Conservation (phyloP, 2,329 filamentous ascomycete species). For the Colletotrichum siamense region DNA sequence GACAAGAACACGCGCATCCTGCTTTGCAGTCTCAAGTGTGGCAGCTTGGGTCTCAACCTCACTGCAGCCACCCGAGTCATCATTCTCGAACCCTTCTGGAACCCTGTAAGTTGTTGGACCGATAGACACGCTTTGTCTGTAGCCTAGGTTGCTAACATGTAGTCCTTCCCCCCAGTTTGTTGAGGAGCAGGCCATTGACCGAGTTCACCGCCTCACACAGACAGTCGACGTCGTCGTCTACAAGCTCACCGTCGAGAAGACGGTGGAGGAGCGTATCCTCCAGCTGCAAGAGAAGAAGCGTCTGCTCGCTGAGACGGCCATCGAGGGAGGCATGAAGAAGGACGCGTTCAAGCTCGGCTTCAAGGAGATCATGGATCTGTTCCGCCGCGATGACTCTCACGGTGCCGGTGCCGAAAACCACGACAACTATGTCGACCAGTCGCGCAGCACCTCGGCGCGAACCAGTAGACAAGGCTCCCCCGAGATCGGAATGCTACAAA, state of each 20-base stretch:
- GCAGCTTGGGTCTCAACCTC: constrained; percentile 89
- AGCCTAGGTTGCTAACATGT: background rate
- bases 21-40: constrained; percentile 93
- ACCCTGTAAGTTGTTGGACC: constrained; percentile 66
- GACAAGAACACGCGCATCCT: constrained; percentile 80
- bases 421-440: constrained; percentile 6
- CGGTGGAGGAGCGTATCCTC: constrained; percentile 94
- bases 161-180: constrained; percentile 69
- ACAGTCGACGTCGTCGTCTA: constrained; percentile 94
- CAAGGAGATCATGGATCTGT: constrained; percentile 92
- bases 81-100: constrained; percentile 98
- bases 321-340: constrained; percentile 80
- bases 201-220: constrained; percentile 97
- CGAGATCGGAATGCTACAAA: constrained; percentile 1
- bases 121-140: background rate
- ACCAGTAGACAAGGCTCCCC: constrained; percentile 11
- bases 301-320: constrained; percentile 86
- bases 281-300: constrained; percentile 94
- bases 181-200: constrained; percentile 98
- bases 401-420: background rate
- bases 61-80: constrained; percentile 93
- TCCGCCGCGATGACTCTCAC: constrained; percentile 43
- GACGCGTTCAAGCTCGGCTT: constrained; percentile 83
- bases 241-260: constrained; percentile 85
- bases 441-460: background rate